These are phyloP conservation scores for Solidago caesia DNA, from an alignment of 129 eudicot species.

Conservation along the genomic window DNA sequence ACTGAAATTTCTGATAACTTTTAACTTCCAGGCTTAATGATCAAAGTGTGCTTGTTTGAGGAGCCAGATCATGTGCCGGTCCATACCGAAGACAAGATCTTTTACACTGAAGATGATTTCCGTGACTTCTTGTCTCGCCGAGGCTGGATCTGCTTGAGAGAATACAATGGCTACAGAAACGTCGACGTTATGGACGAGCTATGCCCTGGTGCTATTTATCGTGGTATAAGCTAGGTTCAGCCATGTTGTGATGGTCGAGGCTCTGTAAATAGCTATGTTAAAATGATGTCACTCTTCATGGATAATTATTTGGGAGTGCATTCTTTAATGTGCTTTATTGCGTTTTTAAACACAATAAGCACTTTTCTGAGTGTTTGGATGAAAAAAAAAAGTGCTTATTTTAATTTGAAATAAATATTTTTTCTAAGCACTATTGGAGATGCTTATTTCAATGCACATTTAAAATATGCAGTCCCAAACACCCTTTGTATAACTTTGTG, in stretches of 20 bases:
- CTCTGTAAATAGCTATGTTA: slow-evolving; percentile 14
- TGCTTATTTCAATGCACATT: too few relatives aligned
- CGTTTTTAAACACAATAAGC: not conserved
- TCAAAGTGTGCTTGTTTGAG: slow-evolving; percentile 74
- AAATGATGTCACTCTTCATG: slow-evolving; percentile 15
- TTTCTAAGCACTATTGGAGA: not conserved
- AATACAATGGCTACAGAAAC: slow-evolving; percentile 54
- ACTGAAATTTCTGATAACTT: not conserved
- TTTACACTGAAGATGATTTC: slow-evolving; percentile 82
- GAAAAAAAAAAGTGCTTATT: too few relatives aligned
- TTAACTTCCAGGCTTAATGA: slow-evolving; percentile 53
- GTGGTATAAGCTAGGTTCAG: slow-evolving; percentile 42
- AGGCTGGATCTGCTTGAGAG: slow-evolving; percentile 81
- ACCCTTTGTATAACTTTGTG: too few relatives aligned
- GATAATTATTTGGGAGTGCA: not conserved
- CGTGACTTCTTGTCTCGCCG: slow-evolving; percentile 72
- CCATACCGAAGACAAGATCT: slow-evolving; percentile 85
- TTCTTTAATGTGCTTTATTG: slow-evolving; percentile 2
- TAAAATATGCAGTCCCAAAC: too few relatives aligned
- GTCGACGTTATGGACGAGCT: slow-evolving; percentile 76
- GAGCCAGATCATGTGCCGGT: slow-evolving; percentile 68
- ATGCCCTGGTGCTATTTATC: slow-evolving; percentile 77
- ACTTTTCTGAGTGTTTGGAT: not conserved
- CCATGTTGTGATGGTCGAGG: not conserved
- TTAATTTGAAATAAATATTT: not conserved